Percentiles rank a stretch among this genome's conserved stretches.
Evolutionary conservation across 805 yeast species (phyloP).

Genomic region (Torulaspora quercuum): DNA sequence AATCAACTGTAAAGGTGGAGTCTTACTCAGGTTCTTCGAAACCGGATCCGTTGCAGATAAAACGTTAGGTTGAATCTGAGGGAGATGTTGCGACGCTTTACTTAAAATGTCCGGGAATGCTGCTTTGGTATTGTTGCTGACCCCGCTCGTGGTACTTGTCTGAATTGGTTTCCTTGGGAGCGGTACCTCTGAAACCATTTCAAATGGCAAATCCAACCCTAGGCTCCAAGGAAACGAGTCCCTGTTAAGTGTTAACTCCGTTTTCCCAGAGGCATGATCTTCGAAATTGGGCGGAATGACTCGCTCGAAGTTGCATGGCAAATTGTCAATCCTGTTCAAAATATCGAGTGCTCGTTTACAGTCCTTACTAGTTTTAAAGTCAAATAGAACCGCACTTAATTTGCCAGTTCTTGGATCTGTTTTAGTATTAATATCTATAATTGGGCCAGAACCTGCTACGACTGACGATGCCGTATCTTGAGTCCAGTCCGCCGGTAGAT

Average conservation of each 20-base stretch:
- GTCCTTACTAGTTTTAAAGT: constrained; percentile 27
- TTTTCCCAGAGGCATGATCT: constrained; percentile 12
- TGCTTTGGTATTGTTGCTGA: constrained; percentile 14
- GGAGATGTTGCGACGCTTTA: constrained; percentile 55
- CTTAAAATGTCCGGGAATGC: constrained; percentile 48
- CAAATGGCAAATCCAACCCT: constrained; percentile 35
- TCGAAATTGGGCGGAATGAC: constrained; percentile 28
- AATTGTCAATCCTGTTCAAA: constrained; percentile 27
- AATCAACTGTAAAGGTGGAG: constrained; percentile 68
- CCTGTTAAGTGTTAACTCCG: constrained; percentile 26
- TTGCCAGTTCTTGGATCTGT: constrained; percentile 42
- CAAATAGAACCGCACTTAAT: constrained; percentile 40
- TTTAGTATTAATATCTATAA: constrained; percentile 51
- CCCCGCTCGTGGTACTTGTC: constrained; percentile 7
- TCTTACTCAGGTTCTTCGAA: constrained; percentile 55
- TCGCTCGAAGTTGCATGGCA: constrained; percentile 30
- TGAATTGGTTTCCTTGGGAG: constrained; percentile 31
- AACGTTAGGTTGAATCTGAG: constrained; percentile 44
- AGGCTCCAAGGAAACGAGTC: constrained; percentile 34
- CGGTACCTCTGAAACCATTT: constrained; percentile 36
- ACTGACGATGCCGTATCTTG: constrained; percentile 58
- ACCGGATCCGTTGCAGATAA: constrained; percentile 55
- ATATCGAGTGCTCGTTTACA: constrained; percentile 30
- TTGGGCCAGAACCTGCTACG: constrained; percentile 69
- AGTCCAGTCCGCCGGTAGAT: constrained; percentile 70